Conservation (phyloP, 305 asterid species). For the Petunia hybrid region DNA sequence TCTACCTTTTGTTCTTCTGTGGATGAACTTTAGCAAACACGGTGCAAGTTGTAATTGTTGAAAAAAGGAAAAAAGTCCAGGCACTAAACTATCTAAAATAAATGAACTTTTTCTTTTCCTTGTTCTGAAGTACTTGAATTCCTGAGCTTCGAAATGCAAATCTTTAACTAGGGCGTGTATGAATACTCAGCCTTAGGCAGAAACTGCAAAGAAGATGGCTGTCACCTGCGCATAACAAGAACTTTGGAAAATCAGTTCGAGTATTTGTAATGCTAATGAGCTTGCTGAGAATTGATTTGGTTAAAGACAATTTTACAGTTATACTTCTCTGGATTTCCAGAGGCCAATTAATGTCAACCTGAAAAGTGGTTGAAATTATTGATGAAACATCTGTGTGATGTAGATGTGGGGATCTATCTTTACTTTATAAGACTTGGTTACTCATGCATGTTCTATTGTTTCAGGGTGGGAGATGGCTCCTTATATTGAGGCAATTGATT, state of each 20-base stretch:
- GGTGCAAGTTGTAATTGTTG: too few species aligned
- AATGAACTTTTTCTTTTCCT: background rate
- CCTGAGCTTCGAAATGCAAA: constrained; percentile 1
- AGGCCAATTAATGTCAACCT: background rate
- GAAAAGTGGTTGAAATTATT: constrained; percentile 3
- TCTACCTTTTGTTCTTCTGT: too few species aligned
- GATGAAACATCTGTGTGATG: constrained; percentile 8
- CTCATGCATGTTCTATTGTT: constrained; percentile 41
- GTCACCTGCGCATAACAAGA: background rate
- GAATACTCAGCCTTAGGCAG: background rate
- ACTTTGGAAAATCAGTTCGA: background rate
- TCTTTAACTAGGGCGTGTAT: background rate
- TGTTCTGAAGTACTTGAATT: constrained; percentile 24
- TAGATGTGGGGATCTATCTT: constrained; percentile 26
- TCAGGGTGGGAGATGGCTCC: constrained; percentile 97
- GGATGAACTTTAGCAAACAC: too few species aligned
- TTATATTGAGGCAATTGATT: constrained; percentile 93
- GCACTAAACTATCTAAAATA: background rate
- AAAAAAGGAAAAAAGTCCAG: background rate
- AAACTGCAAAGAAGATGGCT: background rate
- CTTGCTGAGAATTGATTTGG: constrained; percentile 23
- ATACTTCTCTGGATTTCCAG: background rate
- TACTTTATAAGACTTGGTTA: constrained; percentile 17
- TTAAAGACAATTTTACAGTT: background rate
- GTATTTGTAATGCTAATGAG: background rate